phyloP scores from a whole-genome alignment of 345 rosid species.

The Rubroshorea leprosula region DNA sequence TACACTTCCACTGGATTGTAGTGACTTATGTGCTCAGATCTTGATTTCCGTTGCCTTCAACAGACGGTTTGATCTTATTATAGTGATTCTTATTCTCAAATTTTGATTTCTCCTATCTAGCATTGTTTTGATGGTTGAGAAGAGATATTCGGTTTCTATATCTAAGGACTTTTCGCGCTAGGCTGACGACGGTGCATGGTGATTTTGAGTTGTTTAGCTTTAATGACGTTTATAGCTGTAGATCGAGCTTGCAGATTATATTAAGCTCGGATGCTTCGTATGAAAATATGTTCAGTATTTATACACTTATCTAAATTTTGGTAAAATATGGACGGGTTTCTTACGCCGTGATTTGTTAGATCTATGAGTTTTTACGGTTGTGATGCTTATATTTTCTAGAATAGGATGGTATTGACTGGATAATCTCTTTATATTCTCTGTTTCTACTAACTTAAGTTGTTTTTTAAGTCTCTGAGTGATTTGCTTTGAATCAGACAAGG shows the following conservation, averaged over 20 bases:
- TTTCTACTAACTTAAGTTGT: background rate
- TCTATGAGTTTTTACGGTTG: background rate
- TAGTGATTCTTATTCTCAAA: background rate
- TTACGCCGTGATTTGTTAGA: background rate
- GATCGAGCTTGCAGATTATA: background rate
- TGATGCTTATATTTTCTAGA: background rate
- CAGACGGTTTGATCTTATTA: background rate
- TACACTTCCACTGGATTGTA: background rate
- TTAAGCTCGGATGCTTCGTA: background rate
- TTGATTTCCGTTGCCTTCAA: background rate
- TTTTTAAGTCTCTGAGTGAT: conserved; percentile 9
- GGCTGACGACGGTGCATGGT: too few species aligned
- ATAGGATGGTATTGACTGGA: background rate
- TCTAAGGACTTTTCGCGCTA: too few species aligned
- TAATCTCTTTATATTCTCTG: background rate
- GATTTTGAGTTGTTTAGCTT: background rate
- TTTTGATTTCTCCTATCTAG: background rate
- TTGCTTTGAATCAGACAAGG: conserved; percentile 53
- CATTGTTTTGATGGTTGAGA: background rate
- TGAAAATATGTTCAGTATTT: background rate
- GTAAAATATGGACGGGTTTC: too few species aligned
- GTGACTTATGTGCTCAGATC: background rate
- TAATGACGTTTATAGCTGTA: background rate
- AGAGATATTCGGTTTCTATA: background rate
- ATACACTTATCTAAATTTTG: too few species aligned